phyloP scores from a whole-genome alignment of 805 yeast species.

The Candida sakaeoensis region DNA sequence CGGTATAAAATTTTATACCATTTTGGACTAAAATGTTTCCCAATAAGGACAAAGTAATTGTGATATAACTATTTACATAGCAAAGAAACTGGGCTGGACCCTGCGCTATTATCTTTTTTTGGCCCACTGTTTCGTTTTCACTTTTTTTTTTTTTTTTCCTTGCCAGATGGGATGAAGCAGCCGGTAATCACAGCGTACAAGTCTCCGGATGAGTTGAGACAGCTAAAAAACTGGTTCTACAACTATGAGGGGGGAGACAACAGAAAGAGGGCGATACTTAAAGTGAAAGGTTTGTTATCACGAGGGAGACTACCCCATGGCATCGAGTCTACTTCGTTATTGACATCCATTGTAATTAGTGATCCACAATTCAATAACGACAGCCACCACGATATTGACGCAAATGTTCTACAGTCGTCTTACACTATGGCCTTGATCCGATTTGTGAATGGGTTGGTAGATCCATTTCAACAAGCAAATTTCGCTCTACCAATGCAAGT shows the following conservation, averaged over 20 bases:
- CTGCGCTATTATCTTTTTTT: neutral
- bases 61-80: too few relatives aligned
- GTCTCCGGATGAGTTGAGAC: conserved; percentile 39
- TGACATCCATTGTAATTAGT: conserved; percentile 46
- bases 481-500: conserved; percentile 76
- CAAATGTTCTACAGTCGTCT: conserved; percentile 42
- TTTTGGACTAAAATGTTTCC: too few relatives aligned
- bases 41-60: too few relatives aligned
- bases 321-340: conserved; percentile 59
- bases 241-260: conserved; percentile 27
- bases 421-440: conserved; percentile 75
- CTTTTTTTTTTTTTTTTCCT: neutral
- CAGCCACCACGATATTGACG: conserved; percentile 19
- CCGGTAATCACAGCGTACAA: conserved; percentile 21
- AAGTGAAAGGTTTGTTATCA: conserved; percentile 50
- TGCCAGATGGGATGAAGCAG: conserved; percentile 2
- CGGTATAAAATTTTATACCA: too few relatives aligned
- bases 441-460: conserved; percentile 88
- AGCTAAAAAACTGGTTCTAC: conserved; percentile 52
- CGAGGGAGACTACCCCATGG: conserved; percentile 71
- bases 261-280: conserved; percentile 45
- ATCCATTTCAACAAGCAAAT: conserved; percentile 76
- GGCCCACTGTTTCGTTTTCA: neutral
- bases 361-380: conserved; percentile 2
- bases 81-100: too few relatives aligned